phyloP scores from a whole-genome alignment of 768 basidiomycete species.

The Pulveroboletus sp. region DNA sequence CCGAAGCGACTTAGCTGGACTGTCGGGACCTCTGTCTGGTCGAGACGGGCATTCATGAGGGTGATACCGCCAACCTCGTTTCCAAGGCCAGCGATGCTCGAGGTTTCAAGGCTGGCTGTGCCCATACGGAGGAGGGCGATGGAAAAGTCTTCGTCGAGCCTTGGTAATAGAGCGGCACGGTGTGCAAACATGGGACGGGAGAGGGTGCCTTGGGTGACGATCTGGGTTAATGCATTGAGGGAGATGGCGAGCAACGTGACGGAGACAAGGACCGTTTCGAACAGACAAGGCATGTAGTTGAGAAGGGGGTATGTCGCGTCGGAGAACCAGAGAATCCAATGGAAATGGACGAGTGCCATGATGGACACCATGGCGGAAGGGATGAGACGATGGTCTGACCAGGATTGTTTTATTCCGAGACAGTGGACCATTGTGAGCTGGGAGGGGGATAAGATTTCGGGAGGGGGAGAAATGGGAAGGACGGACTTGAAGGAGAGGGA shows the following conservation, averaged over 20 bases:
- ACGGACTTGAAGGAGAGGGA: constrained; percentile 70
- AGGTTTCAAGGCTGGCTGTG: constrained; percentile 73
- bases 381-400: constrained; percentile 65
- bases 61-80: constrained; percentile 67
- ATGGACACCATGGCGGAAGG: constrained; percentile 64
- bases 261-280: constrained; percentile 60
- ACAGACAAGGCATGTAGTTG: constrained; percentile 70
- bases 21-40: constrained; percentile 27
- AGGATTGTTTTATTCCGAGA: constrained; percentile 59
- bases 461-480: not conserved
- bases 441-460: not conserved
- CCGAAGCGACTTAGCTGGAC: constrained; percentile 43
- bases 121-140: constrained; percentile 69
- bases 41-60: constrained; percentile 11
- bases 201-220: constrained; percentile 59
- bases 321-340: constrained; percentile 52
- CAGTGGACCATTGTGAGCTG: constrained; percentile 65
- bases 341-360: constrained; percentile 65
- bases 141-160: constrained; percentile 71
- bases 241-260: constrained; percentile 57
- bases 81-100: constrained; percentile 65
- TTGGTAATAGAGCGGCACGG: constrained; percentile 41
- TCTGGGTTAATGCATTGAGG: constrained; percentile 64
- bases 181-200: constrained; percentile 58
- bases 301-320: constrained; percentile 60